Evolutionary conservation across 2,329 filamentous ascomycete genomes (phyloP).

Genomic region (Claviceps spartinae): DNA sequence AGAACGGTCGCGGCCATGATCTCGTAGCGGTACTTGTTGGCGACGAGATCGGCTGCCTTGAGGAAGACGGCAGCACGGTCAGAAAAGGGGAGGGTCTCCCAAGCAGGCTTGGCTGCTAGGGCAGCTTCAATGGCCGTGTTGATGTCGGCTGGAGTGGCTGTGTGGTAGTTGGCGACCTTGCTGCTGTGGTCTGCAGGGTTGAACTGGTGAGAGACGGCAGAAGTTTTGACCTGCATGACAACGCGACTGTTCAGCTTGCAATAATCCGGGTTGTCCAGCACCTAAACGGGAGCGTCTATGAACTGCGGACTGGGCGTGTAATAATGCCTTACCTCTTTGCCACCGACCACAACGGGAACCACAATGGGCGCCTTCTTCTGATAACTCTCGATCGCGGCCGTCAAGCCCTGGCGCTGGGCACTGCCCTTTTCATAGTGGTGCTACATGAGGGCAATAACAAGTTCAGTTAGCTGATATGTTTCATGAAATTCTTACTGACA

Average conservation of each 20-base stretch:
- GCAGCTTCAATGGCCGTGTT: conserved; percentile 69
- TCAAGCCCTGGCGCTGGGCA: conserved; percentile 60
- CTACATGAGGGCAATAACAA: conserved; percentile 31
- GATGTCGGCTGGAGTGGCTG: conserved; percentile 65
- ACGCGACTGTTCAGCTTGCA: not conserved
- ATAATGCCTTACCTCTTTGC: conserved; percentile 51
- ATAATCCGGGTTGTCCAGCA: not conserved
- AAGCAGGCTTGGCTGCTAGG: conserved; percentile 70
- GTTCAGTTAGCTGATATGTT: not conserved
- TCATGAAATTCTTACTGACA: no score
- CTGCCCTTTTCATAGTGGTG: conserved; percentile 83
- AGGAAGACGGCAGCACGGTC: conserved; percentile 89
- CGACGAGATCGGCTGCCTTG: conserved; percentile 84
- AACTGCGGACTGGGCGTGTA: conserved; percentile 1
- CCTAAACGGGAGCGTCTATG: no score
- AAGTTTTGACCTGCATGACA: conserved; percentile 46
- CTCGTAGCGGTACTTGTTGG: conserved; percentile 89
- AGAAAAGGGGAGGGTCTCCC: conserved; percentile 77
- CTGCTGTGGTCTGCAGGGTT: conserved; percentile 73
- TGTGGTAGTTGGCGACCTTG: conserved; percentile 71
- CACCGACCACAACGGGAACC: conserved; percentile 72
- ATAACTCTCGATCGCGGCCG: conserved; percentile 56
- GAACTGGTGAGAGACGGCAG: conserved; percentile 53
- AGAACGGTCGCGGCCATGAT: conserved; percentile 94
- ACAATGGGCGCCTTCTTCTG: conserved; percentile 58